Evolutionary conservation across 2,329 filamentous ascomycete genomes (phyloP), one percentile per base, ranked within the genome.

Genomic region (Pseudopyrenochaeta lycopersici): DNA sequence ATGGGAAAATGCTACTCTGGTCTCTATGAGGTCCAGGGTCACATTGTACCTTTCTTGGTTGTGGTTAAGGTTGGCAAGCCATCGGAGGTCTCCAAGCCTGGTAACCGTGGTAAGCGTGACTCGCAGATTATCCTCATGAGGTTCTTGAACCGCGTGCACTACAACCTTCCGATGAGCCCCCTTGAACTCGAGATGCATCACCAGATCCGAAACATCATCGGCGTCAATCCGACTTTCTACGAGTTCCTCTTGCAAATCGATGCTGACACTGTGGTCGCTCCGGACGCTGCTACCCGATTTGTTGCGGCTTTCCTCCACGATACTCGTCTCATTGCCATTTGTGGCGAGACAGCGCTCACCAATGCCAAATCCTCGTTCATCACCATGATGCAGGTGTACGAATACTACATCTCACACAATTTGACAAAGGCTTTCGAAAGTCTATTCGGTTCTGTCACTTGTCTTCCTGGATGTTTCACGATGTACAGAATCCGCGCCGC

Each of bases 321-420:
- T 74, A 97, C 93, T 21, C 89, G 91, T 50, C 82, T 98, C n/a
- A 94, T 97, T 70, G 95, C 90, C 49, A 87, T 95, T 43, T 99
- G 95, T 71, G 95, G 95, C 78, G 95, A 99, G 78, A 99, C 95
- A 0, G 90, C 90, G 14, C 83, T 99, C 42, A 93, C 89, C 59
- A 99, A 99, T 73, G 90, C 92, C 55, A 97, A 97, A 77, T 85
- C 90, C 6, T 97, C 94, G 1, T 92, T 96, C 71, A 87, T 96
- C 64, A 99, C 95, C 46, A 98, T 98, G 94, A 99, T 99, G 75
- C 95, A 99, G 78, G 94, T 99, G 30, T 99, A 98, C 82, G 94
- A 99, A 78, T 99, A 99, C 84, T 99, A 93, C 81, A 99, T 99
- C 70, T 98, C 94, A 46, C 94, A 99, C 82, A 96, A 98, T 75